phyloP scores from a whole-genome alignment of 1,139 yeast species.

The Lodderomyces theae region DNA sequence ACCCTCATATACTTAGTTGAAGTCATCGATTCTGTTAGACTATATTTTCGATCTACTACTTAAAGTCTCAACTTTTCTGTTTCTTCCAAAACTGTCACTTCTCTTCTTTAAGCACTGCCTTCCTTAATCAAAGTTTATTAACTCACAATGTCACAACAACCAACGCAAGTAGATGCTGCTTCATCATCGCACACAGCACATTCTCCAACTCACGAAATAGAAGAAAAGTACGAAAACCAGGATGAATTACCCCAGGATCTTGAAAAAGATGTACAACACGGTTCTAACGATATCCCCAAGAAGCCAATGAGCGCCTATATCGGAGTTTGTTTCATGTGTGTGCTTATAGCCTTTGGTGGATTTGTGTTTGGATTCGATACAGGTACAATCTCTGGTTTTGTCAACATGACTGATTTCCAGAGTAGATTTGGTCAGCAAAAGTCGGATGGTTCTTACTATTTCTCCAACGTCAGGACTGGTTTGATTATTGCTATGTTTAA shows the following conservation, averaged over 20 bases:
- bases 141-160: conserved; percentile 4
- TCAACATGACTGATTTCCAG: conserved; percentile 54
- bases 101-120: too few relatives aligned
- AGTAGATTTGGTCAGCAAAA: conserved; percentile 43
- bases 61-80: too few relatives aligned
- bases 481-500: conserved; percentile 62
- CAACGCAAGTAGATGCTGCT: conserved; percentile 1
- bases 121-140: neutral
- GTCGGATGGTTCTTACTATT: conserved; percentile 26
- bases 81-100: too few relatives aligned
- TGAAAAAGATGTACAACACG: neutral
- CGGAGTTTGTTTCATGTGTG: conserved; percentile 21
- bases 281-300: conserved; percentile 6
- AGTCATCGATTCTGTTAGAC: too few relatives aligned
- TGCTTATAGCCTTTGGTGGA: conserved; percentile 59
- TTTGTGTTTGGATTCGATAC: conserved; percentile 76
- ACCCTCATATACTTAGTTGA: too few relatives aligned
- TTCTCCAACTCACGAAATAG: conserved; percentile 38
- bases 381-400: conserved; percentile 69
- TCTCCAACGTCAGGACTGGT: conserved; percentile 51
- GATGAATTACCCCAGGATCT: conserved; percentile 1
- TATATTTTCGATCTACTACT: neutral
- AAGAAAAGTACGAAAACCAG: conserved; percentile 14
- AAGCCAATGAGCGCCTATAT: conserved; percentile 11
- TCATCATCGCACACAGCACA: conserved; percentile 2